Base-by-base conservation (phyloP, 768 basidiomycete species). In the Polyporus arcularius region DNA sequence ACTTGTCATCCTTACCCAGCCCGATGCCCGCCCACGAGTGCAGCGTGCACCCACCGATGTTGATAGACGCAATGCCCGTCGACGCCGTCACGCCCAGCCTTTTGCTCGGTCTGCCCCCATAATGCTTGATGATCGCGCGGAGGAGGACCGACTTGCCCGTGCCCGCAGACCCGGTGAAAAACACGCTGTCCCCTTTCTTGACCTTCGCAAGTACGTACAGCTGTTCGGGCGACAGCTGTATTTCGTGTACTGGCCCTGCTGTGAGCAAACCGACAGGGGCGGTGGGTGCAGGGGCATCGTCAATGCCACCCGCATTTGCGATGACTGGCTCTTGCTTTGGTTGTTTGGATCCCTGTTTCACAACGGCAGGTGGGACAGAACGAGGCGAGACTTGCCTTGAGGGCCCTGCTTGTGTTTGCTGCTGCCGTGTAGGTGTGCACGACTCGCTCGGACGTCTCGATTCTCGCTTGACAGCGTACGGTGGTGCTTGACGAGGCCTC, bases 81-180 rank as follows among this genome's bases (percentile, higher is more conserved):
- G 87, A 87, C 4, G 92, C 93, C 0, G 92, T 94, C 55, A 94
- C 85, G 7, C 83, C 91, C n/a, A 93, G 75, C 61, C 12, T 69
- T 59, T 4, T 69, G 65, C 62, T 16, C 57, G 71, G 70, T 61
- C 76, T 65, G 68, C 64, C 58, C 38, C 80, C 78, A 46, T 79
- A 78, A 35, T 68, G 67, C 30, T 74, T 65, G 61, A 95, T 93
- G 60, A 95, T 90, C 67, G 87, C 85, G 3, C 89, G 80, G 15
- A 95, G 76, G 0, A 94, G 75, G 8, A 94, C 87, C 0, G 92
- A 94, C 73, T 95, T 95, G 28, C 92, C 92, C 2, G 92, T 94
- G 28, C 86, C 92, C 54, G 93, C 93, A n/a, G 89, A 88, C 2
- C 93, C 93, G 0, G 92, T 94, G 71, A 94, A 94, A 73, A 94